These are phyloP conservation scores for Seiridium unicorne DNA, from an alignment of 2,329 filamentous ascomycete species.

Conservation along the genomic window DNA sequence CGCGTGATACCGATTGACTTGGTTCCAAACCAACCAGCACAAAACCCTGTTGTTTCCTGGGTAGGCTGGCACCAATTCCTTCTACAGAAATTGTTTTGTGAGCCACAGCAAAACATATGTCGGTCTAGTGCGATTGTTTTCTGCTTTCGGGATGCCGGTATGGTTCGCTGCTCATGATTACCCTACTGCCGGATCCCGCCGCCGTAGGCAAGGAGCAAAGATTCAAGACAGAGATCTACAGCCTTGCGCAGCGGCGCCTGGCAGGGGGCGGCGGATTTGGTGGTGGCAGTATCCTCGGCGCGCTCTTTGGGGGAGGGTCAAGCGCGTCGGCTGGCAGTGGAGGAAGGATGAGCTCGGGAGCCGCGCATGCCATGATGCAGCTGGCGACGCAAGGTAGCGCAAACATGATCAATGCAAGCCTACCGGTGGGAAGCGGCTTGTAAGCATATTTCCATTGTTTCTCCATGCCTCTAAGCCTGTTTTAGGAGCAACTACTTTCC, in stretches of 20 bases:
- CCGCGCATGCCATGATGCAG: not conserved
- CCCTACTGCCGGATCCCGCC: not conserved
- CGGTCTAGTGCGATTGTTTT: not conserved
- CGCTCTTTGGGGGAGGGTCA: too few species aligned
- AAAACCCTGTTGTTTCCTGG: not conserved
- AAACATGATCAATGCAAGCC: not conserved
- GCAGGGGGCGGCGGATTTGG: too few species aligned
- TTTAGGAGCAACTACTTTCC: too few species aligned
- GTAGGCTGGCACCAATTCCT: not conserved
- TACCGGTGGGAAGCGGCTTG: not conserved
- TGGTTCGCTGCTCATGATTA: not conserved
- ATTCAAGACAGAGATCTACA: too few species aligned
- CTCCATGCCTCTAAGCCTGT: too few species aligned
- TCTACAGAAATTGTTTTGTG: not conserved
- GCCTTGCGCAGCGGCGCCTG: too few species aligned
- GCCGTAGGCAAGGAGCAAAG: too few species aligned
- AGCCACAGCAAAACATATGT: not conserved
- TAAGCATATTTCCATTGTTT: too few species aligned
- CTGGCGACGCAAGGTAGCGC: not conserved
- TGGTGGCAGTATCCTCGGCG: too few species aligned
- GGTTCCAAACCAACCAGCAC: not conserved
- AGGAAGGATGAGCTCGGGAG: not conserved
- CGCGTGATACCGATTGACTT: not conserved
- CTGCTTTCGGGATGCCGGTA: not conserved
- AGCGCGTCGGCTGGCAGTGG: too few species aligned